Evolutionary conservation across 257 asterid genomes (phyloP), one percentile per base, ranked within the genome.

Genomic region (Nicotiana noctiflora): DNA sequence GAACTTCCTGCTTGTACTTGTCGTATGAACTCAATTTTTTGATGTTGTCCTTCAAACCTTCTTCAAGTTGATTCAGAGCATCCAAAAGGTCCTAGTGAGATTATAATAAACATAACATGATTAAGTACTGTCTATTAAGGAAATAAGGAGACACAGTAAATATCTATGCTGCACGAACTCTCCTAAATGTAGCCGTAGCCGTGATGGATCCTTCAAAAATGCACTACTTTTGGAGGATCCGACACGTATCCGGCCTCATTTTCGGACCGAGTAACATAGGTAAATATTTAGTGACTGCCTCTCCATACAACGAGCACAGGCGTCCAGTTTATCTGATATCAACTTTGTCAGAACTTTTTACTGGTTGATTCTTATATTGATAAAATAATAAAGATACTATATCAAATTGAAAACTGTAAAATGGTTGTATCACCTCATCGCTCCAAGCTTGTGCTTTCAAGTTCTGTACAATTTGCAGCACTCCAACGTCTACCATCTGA

Each of bases 401-500:
- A 32, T 79, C 67, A 14, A 37, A 67, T 52, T 19, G 10, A 57
- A 77, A 19, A 52, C 66, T 32, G 25, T 4, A 10, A 21, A 18
- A 76, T 7, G 1, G 62, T 63, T 72, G 14, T 21, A 90, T 78
- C 81, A 92, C 96, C 98, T 93, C 98, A 25, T 95, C 97, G 81
- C 98, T 93, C 98, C 98, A 95, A 77, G 98, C 98, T 84, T 93
- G 98, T 21, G 92, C 95, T 91, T 93, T 95, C 88, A 93, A 83
- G 78, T 86, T 95, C 89, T 90, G 98, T 86, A 95, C 95, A 80
- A 91, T 80, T 83, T 93, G 98, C 40, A 91, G 96, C 82, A 95
- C 83, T 57, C 93, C 98, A 66, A 89, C 88, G 90, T 89, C 90
- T 82, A 92, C 93, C 97, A 95, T 93, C 81, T 92, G 92, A 80